phyloP scores from a whole-genome alignment of 345 rosid genomes.

The Corchorus olitorius region DNA sequence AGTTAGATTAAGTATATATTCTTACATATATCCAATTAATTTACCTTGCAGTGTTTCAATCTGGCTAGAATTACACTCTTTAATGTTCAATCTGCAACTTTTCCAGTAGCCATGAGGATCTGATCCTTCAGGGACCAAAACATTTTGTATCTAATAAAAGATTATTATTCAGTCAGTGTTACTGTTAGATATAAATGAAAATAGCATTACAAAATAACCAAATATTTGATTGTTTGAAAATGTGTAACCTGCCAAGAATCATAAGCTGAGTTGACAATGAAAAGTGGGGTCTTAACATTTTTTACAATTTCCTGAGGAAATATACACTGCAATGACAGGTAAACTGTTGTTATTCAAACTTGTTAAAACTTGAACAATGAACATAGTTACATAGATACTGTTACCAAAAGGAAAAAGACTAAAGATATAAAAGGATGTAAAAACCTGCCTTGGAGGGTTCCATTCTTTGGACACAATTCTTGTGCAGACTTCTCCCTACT shows the following conservation, averaged over 20 bases:
- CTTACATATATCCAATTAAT: too few relatives aligned
- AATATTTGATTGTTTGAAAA: constrained; percentile 17
- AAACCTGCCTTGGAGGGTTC: constrained; percentile 50
- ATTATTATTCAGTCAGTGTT: constrained; percentile 23
- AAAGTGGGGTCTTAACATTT: constrained; percentile 63
- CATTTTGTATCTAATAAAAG: constrained; percentile 56
- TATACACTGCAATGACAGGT: constrained; percentile 22
- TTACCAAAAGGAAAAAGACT: neutral
- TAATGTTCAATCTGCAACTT: constrained; percentile 64
- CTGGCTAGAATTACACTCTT: constrained; percentile 60
- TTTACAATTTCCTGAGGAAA: constrained; percentile 66
- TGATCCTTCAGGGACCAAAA: constrained; percentile 63
- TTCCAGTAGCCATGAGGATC: constrained; percentile 63
- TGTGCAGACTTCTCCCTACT: constrained; percentile 52
- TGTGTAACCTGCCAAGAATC: constrained; percentile 90
- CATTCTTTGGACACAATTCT: constrained; percentile 44
- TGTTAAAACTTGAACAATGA: neutral
- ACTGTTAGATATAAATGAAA: constrained; percentile 32
- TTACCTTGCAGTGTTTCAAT: constrained; percentile 59
- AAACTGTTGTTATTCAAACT: neutral
- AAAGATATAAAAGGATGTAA: constrained; percentile 15
- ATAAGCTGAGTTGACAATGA: constrained; percentile 81
- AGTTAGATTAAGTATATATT: too few relatives aligned
- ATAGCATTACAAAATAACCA: constrained; percentile 5
- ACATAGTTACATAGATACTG: constrained; percentile 7